These are phyloP conservation scores for Trichoderma simmonsii DNA, from an alignment of 2,329 filamentous ascomycete species.

Conservation along the genomic window DNA sequence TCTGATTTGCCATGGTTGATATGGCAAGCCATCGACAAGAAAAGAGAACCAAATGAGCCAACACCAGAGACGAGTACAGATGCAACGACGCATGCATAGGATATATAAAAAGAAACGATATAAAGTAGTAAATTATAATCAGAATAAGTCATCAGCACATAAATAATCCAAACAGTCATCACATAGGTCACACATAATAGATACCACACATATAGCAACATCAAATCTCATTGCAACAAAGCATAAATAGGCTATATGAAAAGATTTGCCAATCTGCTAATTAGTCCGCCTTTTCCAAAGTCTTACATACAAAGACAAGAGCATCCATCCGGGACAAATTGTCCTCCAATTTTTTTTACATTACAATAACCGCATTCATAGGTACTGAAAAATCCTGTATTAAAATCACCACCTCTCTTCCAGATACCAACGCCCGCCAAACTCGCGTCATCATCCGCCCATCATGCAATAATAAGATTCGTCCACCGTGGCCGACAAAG, in stretches of 20 bases:
- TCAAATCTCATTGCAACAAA: neutral
- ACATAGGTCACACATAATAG: neutral
- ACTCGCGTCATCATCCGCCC: neutral
- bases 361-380: neutral
- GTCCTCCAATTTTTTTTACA: neutral
- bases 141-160: neutral
- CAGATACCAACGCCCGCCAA: constrained; percentile 7
- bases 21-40: neutral
- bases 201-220: neutral
- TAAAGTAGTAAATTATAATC: neutral
- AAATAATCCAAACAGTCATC: neutral
- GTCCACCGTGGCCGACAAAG: neutral
- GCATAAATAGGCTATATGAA: neutral
- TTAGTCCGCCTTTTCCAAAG: constrained; percentile 1
- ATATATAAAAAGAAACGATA: neutral
- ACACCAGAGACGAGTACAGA: neutral
- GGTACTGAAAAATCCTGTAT: neutral
- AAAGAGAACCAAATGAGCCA: neutral
- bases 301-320: constrained; percentile 2
- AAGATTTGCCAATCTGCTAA: constrained; percentile 17
- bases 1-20: neutral
- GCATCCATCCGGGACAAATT: neutral
- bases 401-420: neutral
- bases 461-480: neutral
- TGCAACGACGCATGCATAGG: neutral